Percentiles rank a stretch among this genome's conserved stretches.
Evolutionary conservation across 805 yeast species (phyloP).

Genomic region (Starmerella stigmatis): DNA sequence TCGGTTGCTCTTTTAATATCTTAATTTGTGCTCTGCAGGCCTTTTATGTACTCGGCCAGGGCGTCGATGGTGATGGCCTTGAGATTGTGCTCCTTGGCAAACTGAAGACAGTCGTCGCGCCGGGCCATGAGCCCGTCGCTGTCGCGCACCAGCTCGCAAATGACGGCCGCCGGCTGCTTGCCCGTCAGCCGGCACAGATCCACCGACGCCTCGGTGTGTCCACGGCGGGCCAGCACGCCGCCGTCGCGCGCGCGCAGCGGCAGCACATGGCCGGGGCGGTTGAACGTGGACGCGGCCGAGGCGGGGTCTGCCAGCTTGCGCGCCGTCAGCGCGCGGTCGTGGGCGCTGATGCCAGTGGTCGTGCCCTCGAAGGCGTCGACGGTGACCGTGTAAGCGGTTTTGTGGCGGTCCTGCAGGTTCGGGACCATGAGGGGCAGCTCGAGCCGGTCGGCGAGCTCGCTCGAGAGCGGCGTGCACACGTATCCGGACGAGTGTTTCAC

Average conservation of each 20-base stretch:
- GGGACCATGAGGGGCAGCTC: constrained; percentile 70
- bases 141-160: constrained; percentile 88
- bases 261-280: constrained; percentile 88
- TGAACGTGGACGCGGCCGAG: constrained; percentile 52
- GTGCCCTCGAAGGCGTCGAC: constrained; percentile 81
- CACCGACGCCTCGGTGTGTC: constrained; percentile 96
- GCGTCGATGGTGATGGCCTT: constrained; percentile 73
- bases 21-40: background rate
- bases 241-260: constrained; percentile 89
- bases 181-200: constrained; percentile 72
- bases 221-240: constrained; percentile 67
- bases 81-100: constrained; percentile 50
- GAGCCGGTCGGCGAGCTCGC: constrained; percentile 65
- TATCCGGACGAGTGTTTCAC: constrained; percentile 70
- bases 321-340: constrained; percentile 82
- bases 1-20: too few relatives aligned
- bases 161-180: constrained; percentile 75
- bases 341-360: constrained; percentile 93
- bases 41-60: constrained; percentile 43
- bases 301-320: constrained; percentile 52
- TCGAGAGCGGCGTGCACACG: constrained; percentile 81
- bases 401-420: constrained; percentile 68
- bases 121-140: constrained; percentile 95
- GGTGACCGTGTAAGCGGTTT: constrained; percentile 93
- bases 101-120: constrained; percentile 68